Evolutionary conservation across 129 eudicot species (phyloP), one percentile per base, ranked within the genome.

Genomic region (Deinandra increscens): DNA sequence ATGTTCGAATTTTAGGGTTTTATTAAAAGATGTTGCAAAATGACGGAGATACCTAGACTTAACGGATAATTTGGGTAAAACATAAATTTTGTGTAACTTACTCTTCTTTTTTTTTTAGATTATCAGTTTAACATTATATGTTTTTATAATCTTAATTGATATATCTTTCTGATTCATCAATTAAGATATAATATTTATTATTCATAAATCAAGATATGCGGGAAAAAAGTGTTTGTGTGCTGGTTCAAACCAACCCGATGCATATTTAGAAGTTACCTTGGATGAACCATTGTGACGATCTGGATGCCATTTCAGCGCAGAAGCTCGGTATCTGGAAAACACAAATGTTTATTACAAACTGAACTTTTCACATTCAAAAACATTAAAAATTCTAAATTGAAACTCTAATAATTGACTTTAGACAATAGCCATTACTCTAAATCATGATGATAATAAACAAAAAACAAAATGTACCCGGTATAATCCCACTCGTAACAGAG

Each of bases 251-350:
- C 7, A 18, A 11, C 17, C 11, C 11, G 20, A 58, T 18, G 1
- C 60, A 11, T 58, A 26, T 36, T n/a, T 60, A 15, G 7, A 60
- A 33, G 1, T 36, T 17, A 88, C 98, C 93, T 91, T 91, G 62
- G 91, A 88, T 71, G 96, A 86, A 61, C 98, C 96, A 50, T 69
- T 84, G 67, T 88, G 98, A 55, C 98, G 98, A 75, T 91, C 98
- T 15, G 98, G 98, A 83, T 91, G 98, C 96, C 91, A 91, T 82
- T 88, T 91, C 60, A 91, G 73, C 0, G 98, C 96, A 70, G 94
- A 88, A 53, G 86, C 82, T 71, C 98, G 93, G 56, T 88, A 91
- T 55, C 96, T 91, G 87, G 31, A 77, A 62, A 69, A 62, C 29
- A 31, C 36, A 68, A 53, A 33, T 17, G 60, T 31, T 31, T 4